These are phyloP conservation scores for Aspergillus campestris DNA, from an alignment of 495 filamentous ascomycete species.

Conservation along the genomic window DNA sequence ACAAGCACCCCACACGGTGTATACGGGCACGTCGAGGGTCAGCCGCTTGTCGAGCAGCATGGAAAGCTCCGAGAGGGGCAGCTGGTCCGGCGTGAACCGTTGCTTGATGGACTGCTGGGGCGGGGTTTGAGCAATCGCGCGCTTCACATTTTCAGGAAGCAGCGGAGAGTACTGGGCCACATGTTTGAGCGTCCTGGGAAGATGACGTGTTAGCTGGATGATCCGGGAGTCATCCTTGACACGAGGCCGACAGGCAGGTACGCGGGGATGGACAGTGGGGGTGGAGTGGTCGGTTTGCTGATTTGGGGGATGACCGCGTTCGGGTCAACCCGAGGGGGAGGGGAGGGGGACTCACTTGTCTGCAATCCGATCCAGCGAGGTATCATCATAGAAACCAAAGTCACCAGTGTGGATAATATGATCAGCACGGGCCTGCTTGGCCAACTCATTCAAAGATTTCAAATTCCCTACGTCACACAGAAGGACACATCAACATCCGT, in stretches of 20 bases:
- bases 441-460: slow-evolving; percentile 90
- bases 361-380: slow-evolving; percentile 91
- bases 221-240: no score
- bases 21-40: slow-evolving; percentile 91
- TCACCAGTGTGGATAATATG: slow-evolving; percentile 98
- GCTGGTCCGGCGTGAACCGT: slow-evolving; percentile 66
- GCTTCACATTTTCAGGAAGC: slow-evolving; percentile 79
- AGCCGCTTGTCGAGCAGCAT: slow-evolving; percentile 79
- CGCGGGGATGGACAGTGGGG: no score
- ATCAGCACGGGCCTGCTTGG: slow-evolving; percentile 84
- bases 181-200: slow-evolving; percentile 82
- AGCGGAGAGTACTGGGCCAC: slow-evolving; percentile 97
- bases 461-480: slow-evolving; percentile 65
- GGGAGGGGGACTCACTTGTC: slow-evolving; percentile 70
- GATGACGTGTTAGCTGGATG: no score
- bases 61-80: slow-evolving; percentile 94
- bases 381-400: slow-evolving; percentile 98
- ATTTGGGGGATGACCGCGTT: no score
- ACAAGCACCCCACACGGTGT: slow-evolving; percentile 98
- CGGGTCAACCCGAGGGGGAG: no score
- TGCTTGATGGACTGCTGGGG: slow-evolving; percentile 65
- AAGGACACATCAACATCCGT: slow-evolving; percentile 5
- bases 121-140: slow-evolving; percentile 61
- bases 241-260: no score
- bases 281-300: no score